Base-by-base conservation (phyloP, 768 basidiomycete genomes). In the Cyclocybe aegerita region DNA sequence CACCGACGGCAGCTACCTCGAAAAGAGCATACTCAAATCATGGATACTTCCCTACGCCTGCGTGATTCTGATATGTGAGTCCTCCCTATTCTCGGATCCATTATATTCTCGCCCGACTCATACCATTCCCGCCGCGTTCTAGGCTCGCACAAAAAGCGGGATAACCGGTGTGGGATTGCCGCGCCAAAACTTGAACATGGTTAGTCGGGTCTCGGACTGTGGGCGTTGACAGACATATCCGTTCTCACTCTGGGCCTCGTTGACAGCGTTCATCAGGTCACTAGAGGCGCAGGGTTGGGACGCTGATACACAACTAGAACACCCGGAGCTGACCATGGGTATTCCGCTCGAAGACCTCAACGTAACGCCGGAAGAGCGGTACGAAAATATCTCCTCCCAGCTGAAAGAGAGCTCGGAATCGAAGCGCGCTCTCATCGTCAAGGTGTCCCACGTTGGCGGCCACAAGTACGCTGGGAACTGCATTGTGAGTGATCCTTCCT, bases 121-220 rank as follows among this genome's bases (percentile, higher is more conserved):
- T n/a, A n/a, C 45, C 60, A 52, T 33, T 35, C 57, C 49, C 52
- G 41, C 41, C 16, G 45, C 40, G 38, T 23, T 54, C 55, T 61
- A 95, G 93, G 95, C 66, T 97, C 94, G 2, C 96, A 98, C 70
- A 93, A 93, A 70, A 82, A 81, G 59, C 77, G 95, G 31, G 96
- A 98, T 70, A 95, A 94, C 64, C 83, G 93, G 53, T 99, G 96
- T 67, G 81, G 82, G 17, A 86, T 98, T 39, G 84, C 89, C 8
- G 93, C 93, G 1, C 89, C 90, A 2, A 83, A 88, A 60, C 82
- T 97, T 32, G 86, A 88, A 63, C 78, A 86, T 58, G 78, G 89
- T 89, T 53, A 55, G 74, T 69, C 54, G 34, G 12, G 53, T 49
- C 57, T 43, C 56, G 60, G 51, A 56, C 53, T 23, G 49, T 40